phyloP scores from a whole-genome alignment of 2,329 filamentous ascomycete genomes.

The Stemphylium beticola region DNA sequence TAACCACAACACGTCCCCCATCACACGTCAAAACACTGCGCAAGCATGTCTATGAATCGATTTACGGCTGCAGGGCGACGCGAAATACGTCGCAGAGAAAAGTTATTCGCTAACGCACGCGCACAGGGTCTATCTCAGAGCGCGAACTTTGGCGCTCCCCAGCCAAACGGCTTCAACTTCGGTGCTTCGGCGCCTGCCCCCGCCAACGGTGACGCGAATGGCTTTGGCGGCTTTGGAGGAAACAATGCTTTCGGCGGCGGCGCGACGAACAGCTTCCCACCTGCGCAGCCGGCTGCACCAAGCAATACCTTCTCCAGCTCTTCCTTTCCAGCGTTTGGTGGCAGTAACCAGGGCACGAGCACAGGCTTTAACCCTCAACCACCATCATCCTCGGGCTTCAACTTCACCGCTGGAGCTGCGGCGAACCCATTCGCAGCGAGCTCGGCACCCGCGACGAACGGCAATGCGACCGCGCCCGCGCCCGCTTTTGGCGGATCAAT shows the following conservation, averaged over 20 bases:
- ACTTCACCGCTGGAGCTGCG: constrained; percentile 31
- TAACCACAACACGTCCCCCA: constrained; percentile 7
- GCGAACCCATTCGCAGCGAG: constrained; percentile 33
- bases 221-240: constrained; percentile 13
- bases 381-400: constrained; percentile 31
- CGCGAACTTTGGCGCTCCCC: constrained; percentile 27
- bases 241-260: constrained; percentile 25
- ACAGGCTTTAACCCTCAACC: constrained; percentile 34
- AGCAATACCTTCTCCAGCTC: constrained; percentile 36
- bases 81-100: constrained; percentile 14
- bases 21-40: constrained; percentile 3
- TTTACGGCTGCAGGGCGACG: constrained; percentile 15
- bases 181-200: constrained; percentile 29
- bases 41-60: constrained; percentile 10
- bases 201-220: constrained; percentile 15
- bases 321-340: constrained; percentile 44
- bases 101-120: constrained; percentile 27
- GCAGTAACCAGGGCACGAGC: constrained; percentile 18
- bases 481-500: constrained; percentile 27
- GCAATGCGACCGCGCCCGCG: constrained; percentile 16
- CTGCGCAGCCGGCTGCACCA: constrained; percentile 32
- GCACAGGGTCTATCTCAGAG: constrained; percentile 30
- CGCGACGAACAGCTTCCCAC: constrained; percentile 42
- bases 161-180: constrained; percentile 30
- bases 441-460: constrained; percentile 30